Evolutionary conservation across 1,284 basidiomycete genomes (phyloP).

Genomic region (Thelephora terrestris): DNA sequence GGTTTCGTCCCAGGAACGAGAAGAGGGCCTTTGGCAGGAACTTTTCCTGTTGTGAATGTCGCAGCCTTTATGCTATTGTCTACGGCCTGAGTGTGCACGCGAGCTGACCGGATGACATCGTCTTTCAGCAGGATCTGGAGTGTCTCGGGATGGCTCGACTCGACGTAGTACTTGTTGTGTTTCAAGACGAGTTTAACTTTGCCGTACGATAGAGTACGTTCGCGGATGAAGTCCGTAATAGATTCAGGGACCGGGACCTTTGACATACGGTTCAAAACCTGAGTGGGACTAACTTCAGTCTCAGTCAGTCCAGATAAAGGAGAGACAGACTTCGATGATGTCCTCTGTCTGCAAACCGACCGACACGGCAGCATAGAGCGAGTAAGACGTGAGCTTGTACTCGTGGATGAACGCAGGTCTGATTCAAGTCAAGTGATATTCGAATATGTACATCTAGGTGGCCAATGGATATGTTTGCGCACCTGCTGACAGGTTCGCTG

Average conservation of each 20-base stretch:
- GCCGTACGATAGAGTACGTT: slow-evolving; percentile 88
- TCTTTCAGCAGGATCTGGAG: slow-evolving; percentile 83
- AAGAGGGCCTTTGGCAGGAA: slow-evolving; percentile 69
- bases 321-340: slow-evolving; percentile 83
- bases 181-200: slow-evolving; percentile 97
- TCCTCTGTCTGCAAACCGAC: slow-evolving; percentile 97
- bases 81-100: slow-evolving; percentile 52
- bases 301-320: slow-evolving; percentile 12
- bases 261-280: slow-evolving; percentile 80
- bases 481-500: slow-evolving; percentile 98
- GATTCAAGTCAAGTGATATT: slow-evolving; percentile 17
- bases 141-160: slow-evolving; percentile 88
- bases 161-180: slow-evolving; percentile 93
- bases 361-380: slow-evolving; percentile 96
- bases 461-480: slow-evolving; percentile 23
- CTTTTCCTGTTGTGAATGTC: slow-evolving; percentile 80
- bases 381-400: slow-evolving; percentile 97
- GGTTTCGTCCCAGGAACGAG: slow-evolving; percentile 82
- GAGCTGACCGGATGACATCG: slow-evolving; percentile 70
- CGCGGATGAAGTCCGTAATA: slow-evolving; percentile 78
- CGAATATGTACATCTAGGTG: slow-evolving; percentile 17
- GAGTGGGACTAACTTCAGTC: slow-evolving; percentile 3
- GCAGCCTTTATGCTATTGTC: slow-evolving; percentile 65
- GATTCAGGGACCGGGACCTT: slow-evolving; percentile 84
- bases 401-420: slow-evolving; percentile 98